Percentiles rank a stretch among this genome's conserved stretches.
Conservation (phyloP, 345 rosid genomes). For the Orychophragmus violaceus region DNA sequence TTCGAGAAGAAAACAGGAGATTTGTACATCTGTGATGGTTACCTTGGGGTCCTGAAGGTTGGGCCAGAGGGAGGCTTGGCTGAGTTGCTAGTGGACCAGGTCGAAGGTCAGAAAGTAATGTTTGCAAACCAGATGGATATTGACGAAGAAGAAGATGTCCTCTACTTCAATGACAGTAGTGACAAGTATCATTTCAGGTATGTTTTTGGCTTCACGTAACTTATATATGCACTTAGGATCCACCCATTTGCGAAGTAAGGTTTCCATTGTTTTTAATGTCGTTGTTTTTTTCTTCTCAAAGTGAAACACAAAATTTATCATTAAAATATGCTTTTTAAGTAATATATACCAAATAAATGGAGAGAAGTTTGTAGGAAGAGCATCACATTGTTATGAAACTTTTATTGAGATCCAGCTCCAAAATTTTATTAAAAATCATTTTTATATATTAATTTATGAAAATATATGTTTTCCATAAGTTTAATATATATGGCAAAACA, state of each 20-base stretch:
- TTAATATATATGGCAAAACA: too few species aligned
- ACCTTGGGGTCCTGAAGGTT: slow-evolving; percentile 52
- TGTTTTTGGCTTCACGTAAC: background rate
- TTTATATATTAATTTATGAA: too few species aligned
- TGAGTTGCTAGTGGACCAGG: background rate
- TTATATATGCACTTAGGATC: background rate
- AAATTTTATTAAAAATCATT: too few species aligned
- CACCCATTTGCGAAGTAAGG: background rate
- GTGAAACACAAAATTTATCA: background rate
- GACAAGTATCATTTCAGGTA: slow-evolving; percentile 51
- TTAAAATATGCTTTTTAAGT: background rate
- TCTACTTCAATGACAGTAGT: slow-evolving; percentile 73
- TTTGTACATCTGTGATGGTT: slow-evolving; percentile 75
- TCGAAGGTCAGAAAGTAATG: background rate
- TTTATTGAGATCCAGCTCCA: too few species aligned
- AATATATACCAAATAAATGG: too few species aligned
- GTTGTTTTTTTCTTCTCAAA: background rate
- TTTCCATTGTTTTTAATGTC: too few species aligned
- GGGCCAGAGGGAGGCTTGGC: slow-evolving; percentile 69
- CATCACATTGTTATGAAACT: too few species aligned
- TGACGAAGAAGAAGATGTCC: background rate
- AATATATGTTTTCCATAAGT: too few species aligned
- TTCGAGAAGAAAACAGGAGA: slow-evolving; percentile 62
- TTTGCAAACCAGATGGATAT: background rate
- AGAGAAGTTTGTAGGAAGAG: too few species aligned